phyloP scores from a whole-genome alignment of 2,329 filamentous ascomycete species.

The Pestalotiopsis sp. region DNA sequence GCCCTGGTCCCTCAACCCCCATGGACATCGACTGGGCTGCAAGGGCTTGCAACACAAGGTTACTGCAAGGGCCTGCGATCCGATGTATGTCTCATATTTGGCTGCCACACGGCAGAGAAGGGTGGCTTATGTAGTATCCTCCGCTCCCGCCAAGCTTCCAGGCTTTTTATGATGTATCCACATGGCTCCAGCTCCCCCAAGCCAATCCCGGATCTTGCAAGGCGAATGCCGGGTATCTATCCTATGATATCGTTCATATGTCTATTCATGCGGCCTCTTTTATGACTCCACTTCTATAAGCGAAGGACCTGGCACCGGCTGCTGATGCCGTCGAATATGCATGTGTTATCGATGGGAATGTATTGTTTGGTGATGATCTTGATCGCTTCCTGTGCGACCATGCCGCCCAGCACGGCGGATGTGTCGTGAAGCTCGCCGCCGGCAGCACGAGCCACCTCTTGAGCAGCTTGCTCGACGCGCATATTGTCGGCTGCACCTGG shows the following conservation, averaged over 20 bases:
- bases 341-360: conserved; percentile 71
- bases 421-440: conserved; percentile 93
- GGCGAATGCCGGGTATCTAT: conserved; percentile 28
- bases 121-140: conserved; percentile 31
- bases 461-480: conserved; percentile 55
- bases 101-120: conserved; percentile 17
- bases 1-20: neutral
- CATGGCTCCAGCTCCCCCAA: conserved; percentile 29
- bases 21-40: neutral
- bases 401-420: conserved; percentile 82
- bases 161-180: conserved; percentile 25
- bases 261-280: conserved; percentile 21
- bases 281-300: conserved; percentile 39
- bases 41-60: conserved; percentile 17
- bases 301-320: conserved; percentile 63
- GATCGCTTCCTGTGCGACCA: conserved; percentile 96
- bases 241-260: conserved; percentile 21
- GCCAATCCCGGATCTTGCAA: conserved; percentile 32
- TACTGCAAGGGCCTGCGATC: conserved; percentile 39
- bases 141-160: conserved; percentile 29
- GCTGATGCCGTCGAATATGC: conserved; percentile 69
- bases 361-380: conserved; percentile 81
- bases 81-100: conserved; percentile 30
- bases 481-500: conserved; percentile 52
- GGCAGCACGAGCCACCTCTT: conserved; percentile 74